These are phyloP conservation scores for Terana coerulea DNA, from an alignment of 768 basidiomycete species.

Conservation along the genomic window DNA sequence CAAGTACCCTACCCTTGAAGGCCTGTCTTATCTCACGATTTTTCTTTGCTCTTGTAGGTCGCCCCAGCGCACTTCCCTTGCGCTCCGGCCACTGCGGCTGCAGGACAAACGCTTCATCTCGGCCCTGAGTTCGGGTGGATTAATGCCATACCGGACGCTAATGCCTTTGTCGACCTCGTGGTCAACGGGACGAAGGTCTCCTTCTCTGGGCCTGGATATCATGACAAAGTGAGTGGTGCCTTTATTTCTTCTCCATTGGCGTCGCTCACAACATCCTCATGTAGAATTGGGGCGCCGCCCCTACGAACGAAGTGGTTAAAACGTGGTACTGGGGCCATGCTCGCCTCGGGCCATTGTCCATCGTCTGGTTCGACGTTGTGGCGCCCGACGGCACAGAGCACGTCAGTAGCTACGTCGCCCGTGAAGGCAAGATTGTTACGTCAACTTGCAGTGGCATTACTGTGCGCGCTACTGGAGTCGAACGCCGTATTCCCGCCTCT, in stretches of 20 bases:
- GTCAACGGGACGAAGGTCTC: conserved; percentile 8
- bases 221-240: conserved; percentile 9
- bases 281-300: conserved; percentile 11
- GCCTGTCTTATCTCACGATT: neutral
- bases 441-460: conserved; percentile 2
- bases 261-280: neutral
- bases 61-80: conserved; percentile 14
- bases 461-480: conserved; percentile 5
- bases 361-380: conserved; percentile 14
- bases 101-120: conserved; percentile 5
- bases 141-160: conserved; percentile 13
- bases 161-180: conserved; percentile 4
- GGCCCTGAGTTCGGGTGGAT: conserved; percentile 4
- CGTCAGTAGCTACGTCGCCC: conserved; percentile 8
- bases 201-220: conserved; percentile 13
- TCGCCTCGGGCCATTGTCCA: conserved; percentile 8
- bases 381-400: conserved; percentile 8
- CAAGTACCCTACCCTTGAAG: neutral
- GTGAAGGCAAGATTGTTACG: conserved; percentile 5
- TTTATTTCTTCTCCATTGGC: neutral
- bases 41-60: neutral
- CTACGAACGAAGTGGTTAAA: neutral
- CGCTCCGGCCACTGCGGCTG: neutral
- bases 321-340: conserved; percentile 16
- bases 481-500: conserved; percentile 6